phyloP scores from a whole-genome alignment of 768 basidiomycete species.

The Mrakia gelida region DNA sequence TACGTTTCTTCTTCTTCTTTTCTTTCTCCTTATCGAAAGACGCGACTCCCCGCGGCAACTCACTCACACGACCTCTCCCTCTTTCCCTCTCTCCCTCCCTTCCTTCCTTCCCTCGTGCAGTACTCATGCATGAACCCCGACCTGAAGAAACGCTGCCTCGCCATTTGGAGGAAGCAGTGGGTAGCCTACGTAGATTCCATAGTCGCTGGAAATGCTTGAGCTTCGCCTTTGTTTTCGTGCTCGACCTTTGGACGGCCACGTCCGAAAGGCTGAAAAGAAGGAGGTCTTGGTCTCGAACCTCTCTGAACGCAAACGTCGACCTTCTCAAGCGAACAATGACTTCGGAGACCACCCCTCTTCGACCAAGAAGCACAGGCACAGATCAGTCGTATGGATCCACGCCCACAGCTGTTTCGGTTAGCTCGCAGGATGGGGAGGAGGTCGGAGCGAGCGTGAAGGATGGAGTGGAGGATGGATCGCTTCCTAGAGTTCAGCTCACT shows the following conservation, averaged over 20 bases:
- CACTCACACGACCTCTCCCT: not conserved
- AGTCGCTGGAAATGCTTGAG: constrained; percentile 25
- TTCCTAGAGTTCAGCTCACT: not conserved
- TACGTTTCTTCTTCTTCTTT: not conserved
- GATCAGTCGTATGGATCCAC: not conserved
- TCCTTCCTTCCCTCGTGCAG: not conserved
- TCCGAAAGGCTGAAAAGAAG: not conserved
- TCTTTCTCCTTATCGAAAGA: not conserved
- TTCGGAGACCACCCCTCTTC: not conserved
- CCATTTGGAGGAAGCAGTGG: constrained; percentile 54
- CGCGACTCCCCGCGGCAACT: not conserved
- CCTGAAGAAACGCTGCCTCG: constrained; percentile 51
- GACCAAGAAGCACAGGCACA: not conserved
- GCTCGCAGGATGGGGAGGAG: not conserved
- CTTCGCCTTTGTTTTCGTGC: not conserved
- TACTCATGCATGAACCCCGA: constrained; percentile 53
- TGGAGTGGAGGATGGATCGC: not conserved
- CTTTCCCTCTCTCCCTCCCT: not conserved
- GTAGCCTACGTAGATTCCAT: constrained; percentile 49
- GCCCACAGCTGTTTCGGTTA: not conserved
- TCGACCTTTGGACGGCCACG: not conserved
- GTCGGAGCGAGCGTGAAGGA: not conserved
- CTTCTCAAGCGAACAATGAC: not conserved
- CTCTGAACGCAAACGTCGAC: too few relatives aligned
- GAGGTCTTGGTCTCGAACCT: not conserved